Evolutionary conservation across 2,329 filamentous ascomycete species (phyloP).

Genomic region (Cladobotryum protrusum): DNA sequence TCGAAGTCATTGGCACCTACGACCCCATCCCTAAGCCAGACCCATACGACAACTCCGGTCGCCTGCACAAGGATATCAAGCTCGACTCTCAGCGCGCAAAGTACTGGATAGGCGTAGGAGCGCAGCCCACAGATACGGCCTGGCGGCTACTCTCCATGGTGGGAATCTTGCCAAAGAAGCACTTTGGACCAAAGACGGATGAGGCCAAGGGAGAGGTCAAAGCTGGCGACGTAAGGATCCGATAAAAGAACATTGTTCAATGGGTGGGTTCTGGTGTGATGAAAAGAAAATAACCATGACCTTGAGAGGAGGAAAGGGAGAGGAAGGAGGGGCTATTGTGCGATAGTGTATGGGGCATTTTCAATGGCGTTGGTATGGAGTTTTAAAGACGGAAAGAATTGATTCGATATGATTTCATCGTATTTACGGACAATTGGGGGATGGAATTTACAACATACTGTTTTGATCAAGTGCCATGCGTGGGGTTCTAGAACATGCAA

Average conservation of each 20-base stretch:
- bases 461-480: too few relatives aligned
- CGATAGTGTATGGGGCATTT: slow-evolving; percentile 11
- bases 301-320: not conserved
- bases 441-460: too few relatives aligned
- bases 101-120: slow-evolving; percentile 96
- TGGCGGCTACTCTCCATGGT: slow-evolving; percentile 86
- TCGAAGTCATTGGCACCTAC: slow-evolving; percentile 86
- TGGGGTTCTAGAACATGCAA: too few relatives aligned
- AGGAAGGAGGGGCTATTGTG: slow-evolving; percentile 1
- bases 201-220: slow-evolving; percentile 21
- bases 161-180: slow-evolving; percentile 33
- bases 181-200: slow-evolving; percentile 26
- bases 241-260: slow-evolving; percentile 13
- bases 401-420: too few relatives aligned
- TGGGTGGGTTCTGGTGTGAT: not conserved
- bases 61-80: slow-evolving; percentile 84
- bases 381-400: slow-evolving; percentile 1
- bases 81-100: slow-evolving; percentile 74
- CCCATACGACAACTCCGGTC: slow-evolving; percentile 53
- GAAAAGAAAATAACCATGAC: not conserved
- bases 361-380: slow-evolving; percentile 6
- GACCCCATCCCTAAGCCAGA: slow-evolving; percentile 60
- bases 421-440: too few relatives aligned
- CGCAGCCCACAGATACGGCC: slow-evolving; percentile 84
- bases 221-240: slow-evolving; percentile 24